These are phyloP conservation scores for Clarireedia homoeocarpa DNA, from an alignment of 2,329 filamentous ascomycete species.

Conservation along the genomic window DNA sequence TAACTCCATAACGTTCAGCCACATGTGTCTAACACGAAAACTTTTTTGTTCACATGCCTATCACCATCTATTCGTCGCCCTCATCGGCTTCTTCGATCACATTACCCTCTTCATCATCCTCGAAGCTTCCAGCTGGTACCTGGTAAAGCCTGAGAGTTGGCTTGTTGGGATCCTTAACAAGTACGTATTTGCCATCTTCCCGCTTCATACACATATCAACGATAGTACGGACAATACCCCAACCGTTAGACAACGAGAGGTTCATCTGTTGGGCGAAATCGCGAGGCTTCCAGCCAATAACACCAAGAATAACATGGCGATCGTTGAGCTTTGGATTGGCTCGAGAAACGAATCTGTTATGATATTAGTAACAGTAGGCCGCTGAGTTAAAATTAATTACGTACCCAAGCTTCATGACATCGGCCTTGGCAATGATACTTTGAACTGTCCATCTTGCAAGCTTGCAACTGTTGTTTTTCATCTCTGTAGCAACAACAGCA, in stretches of 20 bases:
- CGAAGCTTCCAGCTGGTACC: conserved; percentile 79
- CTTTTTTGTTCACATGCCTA: neutral
- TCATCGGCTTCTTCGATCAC: conserved; percentile 27
- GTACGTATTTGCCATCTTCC: conserved; percentile 73
- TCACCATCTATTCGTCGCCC: conserved; percentile 19
- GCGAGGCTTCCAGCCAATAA: conserved; percentile 94
- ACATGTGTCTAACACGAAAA: neutral
- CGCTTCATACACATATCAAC: conserved; percentile 84
- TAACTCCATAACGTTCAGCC: conserved; percentile 5
- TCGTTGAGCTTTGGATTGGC: conserved; percentile 86
- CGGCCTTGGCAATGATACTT: conserved; percentile 93
- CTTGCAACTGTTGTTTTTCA: conserved; percentile 99
- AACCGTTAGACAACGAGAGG: conserved; percentile 90
- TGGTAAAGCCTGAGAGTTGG: conserved; percentile 87
- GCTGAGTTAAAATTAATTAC: conserved; percentile 30
- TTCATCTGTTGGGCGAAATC: conserved; percentile 99
- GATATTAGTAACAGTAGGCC: neutral
- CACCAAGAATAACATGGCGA: conserved; percentile 90
- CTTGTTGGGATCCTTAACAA: conserved; percentile 94
- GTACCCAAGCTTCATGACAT: conserved; percentile 95
- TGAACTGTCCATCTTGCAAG: conserved; percentile 96
- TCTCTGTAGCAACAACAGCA: conserved; percentile 96
- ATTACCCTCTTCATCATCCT: conserved; percentile 69
- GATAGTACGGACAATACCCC: conserved; percentile 98
- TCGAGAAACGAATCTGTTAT: conserved; percentile 80